These are phyloP conservation scores for Colletotrichum lindemuthianum DNA, from an alignment of 2,329 filamentous ascomycete species.

Conservation along the genomic window DNA sequence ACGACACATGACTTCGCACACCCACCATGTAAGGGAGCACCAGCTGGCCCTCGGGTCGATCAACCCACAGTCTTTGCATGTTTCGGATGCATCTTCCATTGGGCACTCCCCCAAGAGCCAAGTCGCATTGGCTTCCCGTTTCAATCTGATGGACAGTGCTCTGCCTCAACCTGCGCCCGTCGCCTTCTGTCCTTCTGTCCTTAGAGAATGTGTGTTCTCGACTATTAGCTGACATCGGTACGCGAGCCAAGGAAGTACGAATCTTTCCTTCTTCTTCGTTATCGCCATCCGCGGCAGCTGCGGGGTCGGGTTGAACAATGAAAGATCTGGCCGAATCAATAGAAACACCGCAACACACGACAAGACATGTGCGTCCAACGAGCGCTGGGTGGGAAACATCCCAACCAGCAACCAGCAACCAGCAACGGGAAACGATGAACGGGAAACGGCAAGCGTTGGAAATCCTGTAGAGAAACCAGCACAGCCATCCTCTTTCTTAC, in stretches of 20 bases:
- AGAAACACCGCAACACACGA: too few relatives aligned
- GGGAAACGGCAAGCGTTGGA: conserved; percentile 10
- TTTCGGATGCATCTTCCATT: conserved; percentile 19
- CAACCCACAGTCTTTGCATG: conserved; percentile 1
- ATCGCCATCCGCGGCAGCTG: too few relatives aligned
- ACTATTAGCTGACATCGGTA: too few relatives aligned
- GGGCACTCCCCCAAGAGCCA: neutral
- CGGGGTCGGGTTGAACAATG: too few relatives aligned
- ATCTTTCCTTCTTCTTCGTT: too few relatives aligned
- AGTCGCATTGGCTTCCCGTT: conserved; percentile 29
- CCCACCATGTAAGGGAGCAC: neutral
- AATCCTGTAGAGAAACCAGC: neutral
- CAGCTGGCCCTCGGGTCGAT: neutral
- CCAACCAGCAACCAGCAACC: neutral
- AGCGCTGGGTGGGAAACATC: neutral
- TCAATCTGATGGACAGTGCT: conserved; percentile 31
- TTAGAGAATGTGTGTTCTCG: too few relatives aligned
- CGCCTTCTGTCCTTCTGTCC: too few relatives aligned
- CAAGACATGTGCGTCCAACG: too few relatives aligned
- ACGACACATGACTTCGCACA: too few relatives aligned
- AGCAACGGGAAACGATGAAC: too few relatives aligned
- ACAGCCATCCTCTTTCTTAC: conserved; percentile 6
- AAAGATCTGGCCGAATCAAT: too few relatives aligned
- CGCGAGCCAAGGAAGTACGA: too few relatives aligned
- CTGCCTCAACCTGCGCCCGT: neutral